Conservation (phyloP, 495 filamentous ascomycete species). For the Penicillium riverlandense region DNA sequence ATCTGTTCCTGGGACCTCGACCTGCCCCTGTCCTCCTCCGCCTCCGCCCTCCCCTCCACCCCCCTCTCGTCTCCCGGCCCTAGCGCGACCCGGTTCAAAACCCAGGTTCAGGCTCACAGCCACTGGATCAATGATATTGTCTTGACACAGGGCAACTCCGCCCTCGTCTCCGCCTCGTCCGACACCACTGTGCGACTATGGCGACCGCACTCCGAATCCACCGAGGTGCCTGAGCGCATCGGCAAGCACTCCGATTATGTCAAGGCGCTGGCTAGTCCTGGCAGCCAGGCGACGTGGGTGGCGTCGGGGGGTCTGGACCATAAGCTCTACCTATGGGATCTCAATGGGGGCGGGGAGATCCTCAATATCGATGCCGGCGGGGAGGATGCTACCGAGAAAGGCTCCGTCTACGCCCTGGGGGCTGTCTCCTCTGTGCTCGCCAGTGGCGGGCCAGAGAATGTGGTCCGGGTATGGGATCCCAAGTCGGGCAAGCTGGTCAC, state of each 20-base stretch:
- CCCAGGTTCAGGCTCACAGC: constrained; percentile 93
- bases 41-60: constrained; percentile 29
- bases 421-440: constrained; percentile 72
- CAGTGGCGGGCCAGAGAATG: constrained; percentile 89
- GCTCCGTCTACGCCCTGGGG: constrained; percentile 85
- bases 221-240: constrained; percentile 66
- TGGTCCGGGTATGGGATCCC: constrained; percentile 89
- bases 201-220: constrained; percentile 72
- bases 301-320: constrained; percentile 94
- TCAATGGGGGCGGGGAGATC: constrained; percentile 77
- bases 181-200: constrained; percentile 93
- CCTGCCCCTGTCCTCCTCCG: constrained; percentile 31
- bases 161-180: constrained; percentile 88
- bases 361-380: constrained; percentile 80
- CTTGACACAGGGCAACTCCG: constrained; percentile 74
- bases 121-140: constrained; percentile 98
- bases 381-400: constrained; percentile 74
- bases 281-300: constrained; percentile 70
- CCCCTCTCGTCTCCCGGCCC: constrained; percentile 22
- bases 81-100: constrained; percentile 60
- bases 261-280: constrained; percentile 81
- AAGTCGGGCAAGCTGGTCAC: constrained; percentile 84
- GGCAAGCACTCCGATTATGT: constrained; percentile 95
- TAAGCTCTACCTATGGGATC: constrained; percentile 87
- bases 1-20: constrained; percentile 93